Evolutionary conservation across 805 yeast genomes (phyloP), one percentile per base, ranked within the genome.

Genomic region (Kodamaea lidongshanica): DNA sequence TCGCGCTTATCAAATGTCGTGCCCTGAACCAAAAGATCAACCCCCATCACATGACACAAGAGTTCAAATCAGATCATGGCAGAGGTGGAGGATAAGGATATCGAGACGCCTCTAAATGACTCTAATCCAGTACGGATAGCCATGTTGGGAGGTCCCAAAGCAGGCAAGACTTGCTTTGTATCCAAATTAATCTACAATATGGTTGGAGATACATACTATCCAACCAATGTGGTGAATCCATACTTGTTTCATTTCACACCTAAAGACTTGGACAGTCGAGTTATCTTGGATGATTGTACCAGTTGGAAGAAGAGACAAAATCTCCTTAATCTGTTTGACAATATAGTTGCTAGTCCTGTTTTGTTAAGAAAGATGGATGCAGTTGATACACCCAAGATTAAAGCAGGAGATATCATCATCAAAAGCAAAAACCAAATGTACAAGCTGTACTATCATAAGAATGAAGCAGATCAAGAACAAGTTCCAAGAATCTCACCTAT

Each of bases 171-270:
- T 3, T 65, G 81, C 0, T 58, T 73, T 21, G 67, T 74, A 8
- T 67, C 74, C 31, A 57, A 69, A 28, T 41, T 77, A 10, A 58
- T 67, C 2, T 54, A 68, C 12, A 68, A 70, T 15, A 60, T 62
- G 15, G 74, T 69, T 33, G 64, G 74, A 28, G 87, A 79, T 35
- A 80, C 81, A 0, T 79, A 82, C 48, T 82, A 82, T 44, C 94
- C 92, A 4, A 82, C 89, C 3, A 61, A 70, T 25, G 70, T 66
- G 33, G 75, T 77, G 34, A 72, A 71, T 4, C 74, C 85, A 15
- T 61, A 75, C 34, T 48, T 80, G 22, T 65, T 77, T 36, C 74
- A 73, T 12, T 81, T 64, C 45, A 50, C 46, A 5, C 77, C 88
- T 0, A 44, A 34, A 3, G 30, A 42, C 3, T 27, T 18, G 4